Conservation (phyloP, 106 monocot species). For the Triglochin maritima region DNA sequence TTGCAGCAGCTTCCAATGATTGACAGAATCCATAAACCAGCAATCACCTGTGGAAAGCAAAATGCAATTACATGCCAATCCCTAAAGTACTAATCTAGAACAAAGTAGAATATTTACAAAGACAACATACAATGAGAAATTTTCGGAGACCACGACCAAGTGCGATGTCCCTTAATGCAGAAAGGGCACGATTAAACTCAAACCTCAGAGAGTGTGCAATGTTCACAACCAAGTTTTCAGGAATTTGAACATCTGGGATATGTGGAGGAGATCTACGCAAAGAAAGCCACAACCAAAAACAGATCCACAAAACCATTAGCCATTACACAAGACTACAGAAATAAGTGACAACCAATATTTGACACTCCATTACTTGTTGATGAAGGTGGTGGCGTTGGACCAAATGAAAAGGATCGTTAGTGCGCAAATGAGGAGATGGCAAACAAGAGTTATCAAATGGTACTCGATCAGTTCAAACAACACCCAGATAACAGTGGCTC, state of each 20-base stretch:
- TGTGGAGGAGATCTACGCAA: slow-evolving; percentile 39
- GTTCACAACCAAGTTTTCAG: slow-evolving; percentile 50
- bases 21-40: slow-evolving; percentile 36
- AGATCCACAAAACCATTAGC: neutral
- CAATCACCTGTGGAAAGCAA: slow-evolving; percentile 26
- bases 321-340: too few relatives aligned
- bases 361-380: slow-evolving; percentile 43
- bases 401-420: slow-evolving; percentile 58
- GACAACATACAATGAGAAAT: slow-evolving; percentile 53
- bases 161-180: slow-evolving; percentile 45
- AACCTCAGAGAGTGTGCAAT: slow-evolving; percentile 38
- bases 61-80: neutral
- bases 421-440: slow-evolving; percentile 40
- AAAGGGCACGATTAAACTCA: slow-evolving; percentile 54
- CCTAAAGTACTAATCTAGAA: neutral
- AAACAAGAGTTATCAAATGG: slow-evolving; percentile 42
- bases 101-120: too few relatives aligned
- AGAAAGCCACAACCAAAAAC: neutral
- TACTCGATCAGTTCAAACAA: slow-evolving; percentile 59
- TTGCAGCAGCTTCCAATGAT: slow-evolving; percentile 35
- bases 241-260: slow-evolving; percentile 57
- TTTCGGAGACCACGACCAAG: slow-evolving; percentile 53
- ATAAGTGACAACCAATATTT: neutral
- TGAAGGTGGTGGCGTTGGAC: slow-evolving; percentile 59
- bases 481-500: slow-evolving; percentile 41